A percentile compares a stretch with the other conserved stretches of the same genome.
phyloP scores from a whole-genome alignment of 2,329 filamentous ascomycete genomes.

The Raffaelea deltoideospora region DNA sequence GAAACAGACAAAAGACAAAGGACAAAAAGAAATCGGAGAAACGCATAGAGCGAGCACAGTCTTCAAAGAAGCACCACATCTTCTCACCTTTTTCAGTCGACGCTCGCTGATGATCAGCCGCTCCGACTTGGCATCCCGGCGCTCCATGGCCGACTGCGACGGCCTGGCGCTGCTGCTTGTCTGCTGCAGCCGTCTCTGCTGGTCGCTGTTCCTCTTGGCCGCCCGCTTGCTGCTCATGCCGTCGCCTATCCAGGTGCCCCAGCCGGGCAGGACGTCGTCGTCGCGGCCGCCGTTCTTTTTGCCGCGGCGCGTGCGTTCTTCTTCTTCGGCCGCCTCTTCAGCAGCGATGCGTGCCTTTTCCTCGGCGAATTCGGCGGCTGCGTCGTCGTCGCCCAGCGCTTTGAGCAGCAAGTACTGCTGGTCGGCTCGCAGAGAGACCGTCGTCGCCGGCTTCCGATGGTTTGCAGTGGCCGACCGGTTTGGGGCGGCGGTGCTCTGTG shows the following conservation, averaged over 20 bases:
- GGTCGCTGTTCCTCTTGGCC: constrained; percentile 36
- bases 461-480: background rate
- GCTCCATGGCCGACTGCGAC: constrained; percentile 55
- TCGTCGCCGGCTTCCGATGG: background rate
- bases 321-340: constrained; percentile 72
- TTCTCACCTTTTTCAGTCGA: constrained; percentile 62
- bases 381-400: constrained; percentile 70
- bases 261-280: constrained; percentile 79
- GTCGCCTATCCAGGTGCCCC: constrained; percentile 83
- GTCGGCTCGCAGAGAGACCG: background rate
- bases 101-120: constrained; percentile 90
- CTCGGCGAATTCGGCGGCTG: constrained; percentile 60
- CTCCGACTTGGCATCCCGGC: constrained; percentile 69
- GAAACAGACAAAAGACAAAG: background rate
- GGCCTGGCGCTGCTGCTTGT: constrained; percentile 58
- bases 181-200: constrained; percentile 43
- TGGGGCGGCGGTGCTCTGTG: background rate
- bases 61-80: too few relatives aligned
- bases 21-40: background rate
- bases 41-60: too few relatives aligned
- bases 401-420: constrained; percentile 51
- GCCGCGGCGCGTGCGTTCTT: constrained; percentile 35
- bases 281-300: constrained; percentile 40
- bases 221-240: constrained; percentile 62
- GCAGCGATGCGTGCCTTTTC: constrained; percentile 61